Percentiles rank a stretch among this genome's conserved stretches.
phyloP scores from a whole-genome alignment of 352 stramenopile species.

The Aphanomyces astaci region DNA sequence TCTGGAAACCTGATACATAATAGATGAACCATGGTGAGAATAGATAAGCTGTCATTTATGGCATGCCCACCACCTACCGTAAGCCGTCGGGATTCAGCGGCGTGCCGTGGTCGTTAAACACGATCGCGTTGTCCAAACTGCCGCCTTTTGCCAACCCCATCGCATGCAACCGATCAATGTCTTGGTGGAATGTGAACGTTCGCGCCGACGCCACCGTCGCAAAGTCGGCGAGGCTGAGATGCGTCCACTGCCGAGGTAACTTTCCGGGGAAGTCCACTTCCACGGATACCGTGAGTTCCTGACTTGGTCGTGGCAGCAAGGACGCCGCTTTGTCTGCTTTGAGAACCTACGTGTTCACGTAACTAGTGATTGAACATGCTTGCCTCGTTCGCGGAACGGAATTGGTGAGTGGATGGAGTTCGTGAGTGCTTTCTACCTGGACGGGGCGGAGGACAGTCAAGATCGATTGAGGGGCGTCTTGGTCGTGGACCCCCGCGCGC shows the following conservation, averaged over 20 bases:
- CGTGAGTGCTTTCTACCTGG: too few species aligned
- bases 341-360: slow-evolving; percentile 25
- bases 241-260: slow-evolving; percentile 32
- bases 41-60: too few species aligned
- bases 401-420: too few species aligned
- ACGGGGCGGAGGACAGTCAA: slow-evolving; percentile 42
- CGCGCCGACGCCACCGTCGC: slow-evolving; percentile 39
- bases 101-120: slow-evolving; percentile 33
- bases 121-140: slow-evolving; percentile 55
- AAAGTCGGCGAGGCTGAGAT: slow-evolving; percentile 36
- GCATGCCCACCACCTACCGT: too few species aligned
- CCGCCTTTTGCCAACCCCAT: slow-evolving; percentile 47
- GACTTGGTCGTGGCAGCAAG: slow-evolving; percentile 42
- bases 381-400: too few species aligned
- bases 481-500: slow-evolving; percentile 31
- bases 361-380: too few species aligned
- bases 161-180: slow-evolving; percentile 50
- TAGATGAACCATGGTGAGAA: too few species aligned
- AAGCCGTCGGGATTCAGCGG: slow-evolving; percentile 43
- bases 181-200: slow-evolving; percentile 69
- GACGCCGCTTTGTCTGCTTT: slow-evolving; percentile 57
- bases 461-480: slow-evolving; percentile 26
- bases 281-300: slow-evolving; percentile 45
- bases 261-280: slow-evolving; percentile 64
- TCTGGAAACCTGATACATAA: slow-evolving; percentile 25